Percentiles rank a stretch among this genome's conserved stretches.
phyloP scores from a whole-genome alignment of 2,329 filamentous ascomycete genomes.

The Furcasterigmium sp. region DNA sequence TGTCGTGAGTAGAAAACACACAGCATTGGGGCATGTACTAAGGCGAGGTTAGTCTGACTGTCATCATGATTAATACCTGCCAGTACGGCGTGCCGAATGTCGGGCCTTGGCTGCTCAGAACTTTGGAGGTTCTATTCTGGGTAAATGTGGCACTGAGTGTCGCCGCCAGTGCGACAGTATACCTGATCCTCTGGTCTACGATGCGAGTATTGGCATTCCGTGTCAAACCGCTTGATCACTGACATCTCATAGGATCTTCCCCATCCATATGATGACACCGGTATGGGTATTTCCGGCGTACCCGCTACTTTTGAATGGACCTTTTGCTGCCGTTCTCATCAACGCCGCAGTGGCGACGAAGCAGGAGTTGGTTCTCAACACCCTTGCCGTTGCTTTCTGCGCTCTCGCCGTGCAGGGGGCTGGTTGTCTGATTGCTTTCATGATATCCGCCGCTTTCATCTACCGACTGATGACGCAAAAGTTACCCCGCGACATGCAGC shows the following conservation, averaged over 20 bases:
- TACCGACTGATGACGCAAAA: constrained; percentile 88
- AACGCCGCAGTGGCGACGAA: constrained; percentile 25
- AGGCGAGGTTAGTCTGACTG: too few relatives aligned
- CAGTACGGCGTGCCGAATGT: constrained; percentile 65
- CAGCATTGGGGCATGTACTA: constrained; percentile 34
- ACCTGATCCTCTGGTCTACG: constrained; percentile 65
- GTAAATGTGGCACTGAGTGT: constrained; percentile 65
- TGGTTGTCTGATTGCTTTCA: constrained; percentile 56
- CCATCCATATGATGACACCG: constrained; percentile 80
- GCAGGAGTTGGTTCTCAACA: constrained; percentile 26
- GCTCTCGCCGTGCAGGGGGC: constrained; percentile 48
- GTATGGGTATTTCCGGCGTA: constrained; percentile 88
- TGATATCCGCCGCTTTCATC: constrained; percentile 80
- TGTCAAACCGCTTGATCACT: background rate
- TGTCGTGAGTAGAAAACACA: constrained; percentile 35
- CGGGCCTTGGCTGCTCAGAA: constrained; percentile 54
- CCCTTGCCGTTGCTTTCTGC: constrained; percentile 40
- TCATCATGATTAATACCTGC: constrained; percentile 71
- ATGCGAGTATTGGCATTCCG: constrained; percentile 31
- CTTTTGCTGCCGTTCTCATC: constrained; percentile 60
- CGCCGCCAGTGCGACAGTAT: constrained; percentile 63
- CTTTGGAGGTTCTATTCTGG: constrained; percentile 69
- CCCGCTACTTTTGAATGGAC: constrained; percentile 70
- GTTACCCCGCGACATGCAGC: constrained; percentile 66
- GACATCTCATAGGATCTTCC: constrained; percentile 35